Conservation (phyloP, 768 basidiomycete species). For the Lactarius sp. region DNA sequence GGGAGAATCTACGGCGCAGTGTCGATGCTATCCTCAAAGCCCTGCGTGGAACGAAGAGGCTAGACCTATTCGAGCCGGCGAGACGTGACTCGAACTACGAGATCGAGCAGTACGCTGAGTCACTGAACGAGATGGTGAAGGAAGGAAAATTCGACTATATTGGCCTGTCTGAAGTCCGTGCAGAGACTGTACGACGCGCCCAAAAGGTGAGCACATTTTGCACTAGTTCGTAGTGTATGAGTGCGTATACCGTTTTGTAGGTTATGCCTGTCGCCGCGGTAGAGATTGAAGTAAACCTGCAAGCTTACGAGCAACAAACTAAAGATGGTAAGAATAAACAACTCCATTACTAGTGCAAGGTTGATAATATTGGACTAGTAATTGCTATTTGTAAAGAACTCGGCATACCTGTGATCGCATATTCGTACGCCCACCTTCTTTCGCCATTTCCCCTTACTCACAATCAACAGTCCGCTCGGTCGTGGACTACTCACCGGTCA, state of each 20-base stretch:
- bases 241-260: conserved; percentile 28
- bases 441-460: not conserved
- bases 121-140: conserved; percentile 42
- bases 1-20: conserved; percentile 44
- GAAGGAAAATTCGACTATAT: conserved; percentile 59
- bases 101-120: conserved; percentile 43
- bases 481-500: conserved; percentile 49
- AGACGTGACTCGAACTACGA: conserved; percentile 41
- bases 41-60: conserved; percentile 47
- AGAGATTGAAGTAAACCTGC: conserved; percentile 65
- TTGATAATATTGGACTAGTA: conserved; percentile 31
- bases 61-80: conserved; percentile 58
- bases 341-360: not conserved
- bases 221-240: not conserved
- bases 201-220: conserved; percentile 22
- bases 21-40: conserved; percentile 40
- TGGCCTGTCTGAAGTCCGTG: conserved; percentile 52
- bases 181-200: conserved; percentile 41
- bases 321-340: conserved; percentile 35
- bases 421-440: conserved; percentile 37
- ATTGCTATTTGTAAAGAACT: conserved; percentile 50
- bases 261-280: conserved; percentile 55
- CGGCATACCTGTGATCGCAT: conserved; percentile 51
- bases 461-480: conserved; percentile 44
- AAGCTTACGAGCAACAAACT: conserved; percentile 52